Base-by-base conservation (phyloP, 179 eudicot genomes). In the Silene coronaria region DNA sequence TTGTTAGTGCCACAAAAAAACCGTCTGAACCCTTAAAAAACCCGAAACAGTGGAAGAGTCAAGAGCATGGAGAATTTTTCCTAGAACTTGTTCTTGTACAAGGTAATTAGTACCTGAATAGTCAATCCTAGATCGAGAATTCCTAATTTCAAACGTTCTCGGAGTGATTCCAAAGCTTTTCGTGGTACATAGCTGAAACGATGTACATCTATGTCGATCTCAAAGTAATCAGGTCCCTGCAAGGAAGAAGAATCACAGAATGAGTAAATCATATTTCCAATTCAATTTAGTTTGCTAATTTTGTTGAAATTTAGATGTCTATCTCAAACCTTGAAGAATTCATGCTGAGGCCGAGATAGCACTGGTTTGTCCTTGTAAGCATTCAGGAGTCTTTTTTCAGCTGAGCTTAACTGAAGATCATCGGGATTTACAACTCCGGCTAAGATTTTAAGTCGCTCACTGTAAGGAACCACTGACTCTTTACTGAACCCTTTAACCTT, bases 301-400 rank as follows among this genome's bases (percentile, higher is more conserved):
- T 11, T 62, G 16, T 62, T 36, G 26, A 62, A 11, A 16, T 62
- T 10, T 63, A 34, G 34, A 48, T 10, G 1, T 63, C 32, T 71
- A 64, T 69, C n/a, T 51, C 77, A 3, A 69, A 85, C 88, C 86
- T 80, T 81, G 78, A 81, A 85, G 72, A 85, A 85, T 46, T 83
- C 85, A 66, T 85, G 88, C 51, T 85, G 88, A 71, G 88, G 88
- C 38, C 88, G 75, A 42, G 86, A 79, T 8, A 85, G 78, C 6
- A 85, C 88, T 14, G 86, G 88, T 67, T 85, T 85, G 27, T 85
- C 88, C 78, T 77, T 85, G 19, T 85, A 85, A 32, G 88, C 88
- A 60, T 76, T 83, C 14, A 85, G 64, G 30, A 85, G 86, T 77
- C 83, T 81, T 84, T 81, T 83, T 72, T 85, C 88, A 55, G 83